Base-by-base conservation (phyloP, 106 monocot species). In the Acorus gramineus region DNA sequence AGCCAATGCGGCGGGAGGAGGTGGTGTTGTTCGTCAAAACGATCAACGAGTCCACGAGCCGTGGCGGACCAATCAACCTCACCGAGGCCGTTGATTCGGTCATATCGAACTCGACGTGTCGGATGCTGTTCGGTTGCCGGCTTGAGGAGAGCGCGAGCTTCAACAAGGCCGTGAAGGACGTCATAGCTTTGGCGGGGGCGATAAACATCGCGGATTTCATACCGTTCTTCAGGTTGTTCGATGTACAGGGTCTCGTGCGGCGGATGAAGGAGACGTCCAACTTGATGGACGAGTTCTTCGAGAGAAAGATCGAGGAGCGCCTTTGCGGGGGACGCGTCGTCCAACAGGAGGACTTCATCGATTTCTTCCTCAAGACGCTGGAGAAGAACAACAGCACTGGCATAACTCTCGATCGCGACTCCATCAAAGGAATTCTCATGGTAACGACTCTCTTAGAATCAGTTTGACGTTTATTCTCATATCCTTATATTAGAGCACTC, bases 111-210 rank as follows among this genome's bases (percentile, higher is more conserved):
- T 69, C 82, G 45, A 92, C 87, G 6, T 61, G 81, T 48, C 73
- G 87, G 51, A 92, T 92, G 91, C 84, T 84, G 6, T 50, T 92
- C 6, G 91, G 91, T 8, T 92, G 82, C 63, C n/a, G 71, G 8
- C 74, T 72, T 60, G 67, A 61, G 13, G 28, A 61, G 46, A 53
- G 65, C 28, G 58, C 14, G 7, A 48, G 52, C 57, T 28, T 28
- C 28, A 53, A 61, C 7, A 59, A 80, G 66, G 55, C 83, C 11
- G 73, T 80, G n/a, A 72, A 75, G 61, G 88, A 93, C 71, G 87
- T 93, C 74, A 88, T 92, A 65, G 63, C 84, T 47, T 73, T 92
- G 10, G 84, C 72, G 57, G 92, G 82, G 11, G 86, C 68, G 10
- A 49, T 82, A 6, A 86, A 86, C 66, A 69, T 86, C 8, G 86